A percentile compares a stretch with the other conserved stretches of the same genome.
Evolutionary conservation across 1,139 yeast species (phyloP).

Genomic region (Taphrina flavorubra): DNA sequence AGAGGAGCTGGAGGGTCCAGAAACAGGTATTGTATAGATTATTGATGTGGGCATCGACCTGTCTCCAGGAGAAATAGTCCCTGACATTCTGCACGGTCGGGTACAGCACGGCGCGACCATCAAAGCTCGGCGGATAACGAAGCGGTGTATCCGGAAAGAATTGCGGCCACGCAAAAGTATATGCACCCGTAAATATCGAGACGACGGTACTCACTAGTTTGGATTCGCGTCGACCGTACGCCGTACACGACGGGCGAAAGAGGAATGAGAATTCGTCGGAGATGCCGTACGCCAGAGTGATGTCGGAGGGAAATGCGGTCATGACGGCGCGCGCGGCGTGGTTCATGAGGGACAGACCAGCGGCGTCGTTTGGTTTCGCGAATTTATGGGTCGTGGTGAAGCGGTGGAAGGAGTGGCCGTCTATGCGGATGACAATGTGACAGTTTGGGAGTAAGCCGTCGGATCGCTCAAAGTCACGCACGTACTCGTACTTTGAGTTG

Average conservation of each 20-base stretch:
- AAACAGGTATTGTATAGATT: conserved; percentile 90
- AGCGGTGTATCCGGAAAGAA: conserved; percentile 60
- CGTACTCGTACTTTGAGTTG: conserved; percentile 83
- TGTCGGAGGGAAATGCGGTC: conserved; percentile 65
- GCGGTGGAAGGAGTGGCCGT: conserved; percentile 90
- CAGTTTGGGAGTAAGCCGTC: conserved; percentile 76
- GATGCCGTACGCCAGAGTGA: conserved; percentile 86
- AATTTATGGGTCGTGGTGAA: conserved; percentile 76
- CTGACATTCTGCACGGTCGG: conserved; percentile 67
- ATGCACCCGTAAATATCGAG: conserved; percentile 78
- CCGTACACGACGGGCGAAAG: conserved; percentile 4
- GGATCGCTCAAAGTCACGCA: conserved; percentile 77
- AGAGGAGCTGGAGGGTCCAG: conserved; percentile 75
- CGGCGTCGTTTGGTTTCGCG: conserved; percentile 81
- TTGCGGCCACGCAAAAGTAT: conserved; percentile 68
- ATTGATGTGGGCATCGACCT: conserved; percentile 95
- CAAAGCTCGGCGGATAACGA: conserved; percentile 76
- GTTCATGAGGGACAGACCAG: conserved; percentile 82
- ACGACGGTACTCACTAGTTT: conserved; percentile 82
- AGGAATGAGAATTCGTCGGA: conserved; percentile 74
- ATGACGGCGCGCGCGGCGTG: conserved; percentile 72
- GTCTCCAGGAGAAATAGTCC: conserved; percentile 94
- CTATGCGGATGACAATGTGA: conserved; percentile 81
- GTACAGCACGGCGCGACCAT: conserved; percentile 85
- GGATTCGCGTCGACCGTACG: conserved; percentile 49